phyloP scores from a whole-genome alignment of 1,139 yeast species.

The Zygotorulaspora mrakii region DNA sequence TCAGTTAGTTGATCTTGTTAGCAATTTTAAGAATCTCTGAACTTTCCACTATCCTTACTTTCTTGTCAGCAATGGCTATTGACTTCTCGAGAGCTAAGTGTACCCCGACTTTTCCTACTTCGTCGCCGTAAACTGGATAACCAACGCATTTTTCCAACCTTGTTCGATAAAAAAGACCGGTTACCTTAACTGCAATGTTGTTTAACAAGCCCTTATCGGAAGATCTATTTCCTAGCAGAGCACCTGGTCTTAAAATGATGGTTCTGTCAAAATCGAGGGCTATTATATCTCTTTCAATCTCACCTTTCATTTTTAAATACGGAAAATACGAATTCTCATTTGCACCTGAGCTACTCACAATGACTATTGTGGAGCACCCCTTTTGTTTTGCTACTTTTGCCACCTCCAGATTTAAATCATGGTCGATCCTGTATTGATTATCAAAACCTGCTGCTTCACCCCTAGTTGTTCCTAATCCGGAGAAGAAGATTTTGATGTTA shows the following conservation, averaged over 20 bases:
- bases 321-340: conserved; percentile 48
- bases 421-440: conserved; percentile 63
- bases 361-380: conserved; percentile 60
- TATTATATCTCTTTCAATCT: conserved; percentile 56
- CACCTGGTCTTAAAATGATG: conserved; percentile 69
- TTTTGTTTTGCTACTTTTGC: conserved; percentile 68
- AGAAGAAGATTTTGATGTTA: conserved; percentile 42
- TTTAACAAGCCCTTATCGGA: conserved; percentile 41
- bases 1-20: background rate
- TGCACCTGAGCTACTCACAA: conserved; percentile 64
- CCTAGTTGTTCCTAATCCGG: conserved; percentile 74
- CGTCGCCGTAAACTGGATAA: conserved; percentile 46
- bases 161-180: conserved; percentile 39
- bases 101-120: conserved; percentile 48
- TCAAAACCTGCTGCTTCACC: conserved; percentile 67
- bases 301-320: conserved; percentile 60
- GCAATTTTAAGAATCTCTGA: conserved; percentile 29
- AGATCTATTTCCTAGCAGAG: conserved; percentile 58
- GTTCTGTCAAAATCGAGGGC: conserved; percentile 61
- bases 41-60: conserved; percentile 30
- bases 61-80: conserved; percentile 16
- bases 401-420: conserved; percentile 58
- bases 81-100: conserved; percentile 30
- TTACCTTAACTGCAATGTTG: conserved; percentile 35
- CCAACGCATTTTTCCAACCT: conserved; percentile 36